Evolutionary conservation across 495 filamentous ascomycete genomes (phyloP).

Genomic region (Penicillium cataractarum): DNA sequence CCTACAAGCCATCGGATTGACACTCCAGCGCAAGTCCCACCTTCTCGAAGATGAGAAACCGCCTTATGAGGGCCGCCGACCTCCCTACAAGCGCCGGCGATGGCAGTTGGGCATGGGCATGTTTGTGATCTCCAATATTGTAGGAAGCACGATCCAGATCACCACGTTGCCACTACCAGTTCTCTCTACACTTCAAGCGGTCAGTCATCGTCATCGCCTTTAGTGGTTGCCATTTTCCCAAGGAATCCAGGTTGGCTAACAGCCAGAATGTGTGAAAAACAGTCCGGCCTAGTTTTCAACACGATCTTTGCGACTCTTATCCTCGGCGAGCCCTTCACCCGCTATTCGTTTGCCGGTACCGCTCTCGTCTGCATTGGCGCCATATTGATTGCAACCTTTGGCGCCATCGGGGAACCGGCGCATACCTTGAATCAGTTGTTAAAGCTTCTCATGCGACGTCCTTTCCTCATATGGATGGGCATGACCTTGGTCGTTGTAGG

Average conservation of each 20-base stretch:
- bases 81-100: slow-evolving; percentile 85
- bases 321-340: slow-evolving; percentile 90
- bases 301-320: slow-evolving; percentile 95
- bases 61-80: slow-evolving; percentile 75
- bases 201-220: slow-evolving; percentile 36
- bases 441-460: slow-evolving; percentile 66
- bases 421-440: slow-evolving; percentile 85
- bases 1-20: slow-evolving; percentile 92
- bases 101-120: slow-evolving; percentile 99
- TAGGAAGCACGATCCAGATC: slow-evolving; percentile 96
- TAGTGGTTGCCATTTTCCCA: background rate
- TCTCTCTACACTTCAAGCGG: slow-evolving; percentile 90
- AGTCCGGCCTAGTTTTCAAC: slow-evolving; percentile 95
- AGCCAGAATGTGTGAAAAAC: background rate
- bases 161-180: slow-evolving; percentile 95
- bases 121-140: slow-evolving; percentile 91
- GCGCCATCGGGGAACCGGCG: slow-evolving; percentile 92
- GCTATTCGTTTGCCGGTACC: slow-evolving; percentile 86
- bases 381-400: slow-evolving; percentile 88
- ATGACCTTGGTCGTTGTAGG: slow-evolving; percentile 73
- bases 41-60: slow-evolving; percentile 94
- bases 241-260: slow-evolving; percentile 8
- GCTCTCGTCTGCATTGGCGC: slow-evolving; percentile 85
- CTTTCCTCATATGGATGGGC: slow-evolving; percentile 92
- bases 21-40: slow-evolving; percentile 98